phyloP scores from a whole-genome alignment of 192 early-diverging fungal species.

The Linnemannia zychae region DNA sequence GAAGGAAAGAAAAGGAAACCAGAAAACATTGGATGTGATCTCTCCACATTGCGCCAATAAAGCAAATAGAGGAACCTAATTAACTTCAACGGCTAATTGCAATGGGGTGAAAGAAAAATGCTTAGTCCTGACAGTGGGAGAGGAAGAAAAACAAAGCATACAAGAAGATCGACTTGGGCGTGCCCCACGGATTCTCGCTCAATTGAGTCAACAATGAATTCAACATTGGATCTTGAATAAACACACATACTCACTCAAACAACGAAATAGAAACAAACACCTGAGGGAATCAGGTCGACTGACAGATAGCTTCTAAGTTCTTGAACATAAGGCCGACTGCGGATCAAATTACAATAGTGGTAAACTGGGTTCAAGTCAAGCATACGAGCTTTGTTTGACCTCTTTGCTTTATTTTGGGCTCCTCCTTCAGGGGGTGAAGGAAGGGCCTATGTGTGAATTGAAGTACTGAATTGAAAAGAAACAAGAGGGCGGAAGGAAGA shows the following conservation, averaged over 20 bases:
- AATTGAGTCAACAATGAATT: neutral
- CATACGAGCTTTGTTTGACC: neutral
- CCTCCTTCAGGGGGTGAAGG: neutral
- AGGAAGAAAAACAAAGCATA: neutral
- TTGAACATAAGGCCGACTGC: neutral
- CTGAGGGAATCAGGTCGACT: neutral
- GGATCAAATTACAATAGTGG: neutral
- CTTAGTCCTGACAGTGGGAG: neutral
- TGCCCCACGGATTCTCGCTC: too few relatives aligned
- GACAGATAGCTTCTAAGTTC: neutral
- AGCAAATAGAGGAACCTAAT: neutral
- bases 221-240: neutral
- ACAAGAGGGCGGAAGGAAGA: neutral
- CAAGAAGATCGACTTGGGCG: neutral
- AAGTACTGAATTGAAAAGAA: neutral
- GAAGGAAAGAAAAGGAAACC: neutral
- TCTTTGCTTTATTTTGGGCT: neutral
- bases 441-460: neutral
- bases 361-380: neutral
- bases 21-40: neutral
- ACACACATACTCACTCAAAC: neutral
- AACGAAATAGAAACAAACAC: neutral
- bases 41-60: neutral
- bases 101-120: neutral
- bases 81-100: neutral